Evolutionary conservation across 75 land plant genomes (phyloP), one percentile per base, ranked within the genome.

Genomic region (Cupressus sempervirens): DNA sequence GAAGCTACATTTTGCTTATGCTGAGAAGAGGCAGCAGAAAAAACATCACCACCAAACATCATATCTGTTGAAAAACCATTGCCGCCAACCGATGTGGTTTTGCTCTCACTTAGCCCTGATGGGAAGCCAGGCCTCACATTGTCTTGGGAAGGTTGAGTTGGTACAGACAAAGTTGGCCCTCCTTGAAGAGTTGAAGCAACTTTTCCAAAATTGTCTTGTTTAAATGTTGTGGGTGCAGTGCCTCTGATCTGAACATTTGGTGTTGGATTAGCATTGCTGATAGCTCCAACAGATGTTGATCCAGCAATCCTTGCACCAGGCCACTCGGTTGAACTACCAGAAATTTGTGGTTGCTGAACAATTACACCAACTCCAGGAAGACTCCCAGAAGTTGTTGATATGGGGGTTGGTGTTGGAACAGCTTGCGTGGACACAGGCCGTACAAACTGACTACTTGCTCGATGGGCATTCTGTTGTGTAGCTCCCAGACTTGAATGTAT

Each of bases 41-140:
- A 91, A 13, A 90, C 89, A 88, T 91, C 95, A 29, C 94, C 92
- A 83, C 93, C 93, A 86, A 93, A 90, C 74, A 81, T 30, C 36
- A 88, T 85, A 41, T 72, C 84, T 34, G 88, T 85, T 73, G 87
- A 85, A 79, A 86, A 82, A 67, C 91, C 88, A 88, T 90, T 91
- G 18, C 89, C 88, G 68, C 90, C 83, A 65, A 48, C 82, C 52
- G 81, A 85, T 14, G 54, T 41, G 10, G 81, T 58, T 84, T 86
- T 88, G 16, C 76, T 43, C 84, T 85, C 86, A 79, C 88, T 80
- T 88, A 14, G 72, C 81, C 62, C 72, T 77, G 35, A 76, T 45
- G 74, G 81, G 83, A 52, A 82, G 62, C 73, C 20, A 43, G 87
- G 20, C 54, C 84, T 53, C 36, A 45, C 54, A 18, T 40, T 2